These are phyloP conservation scores for Thelephora ganbajun DNA, from an alignment of 768 basidiomycete genomes.

Conservation along the genomic window DNA sequence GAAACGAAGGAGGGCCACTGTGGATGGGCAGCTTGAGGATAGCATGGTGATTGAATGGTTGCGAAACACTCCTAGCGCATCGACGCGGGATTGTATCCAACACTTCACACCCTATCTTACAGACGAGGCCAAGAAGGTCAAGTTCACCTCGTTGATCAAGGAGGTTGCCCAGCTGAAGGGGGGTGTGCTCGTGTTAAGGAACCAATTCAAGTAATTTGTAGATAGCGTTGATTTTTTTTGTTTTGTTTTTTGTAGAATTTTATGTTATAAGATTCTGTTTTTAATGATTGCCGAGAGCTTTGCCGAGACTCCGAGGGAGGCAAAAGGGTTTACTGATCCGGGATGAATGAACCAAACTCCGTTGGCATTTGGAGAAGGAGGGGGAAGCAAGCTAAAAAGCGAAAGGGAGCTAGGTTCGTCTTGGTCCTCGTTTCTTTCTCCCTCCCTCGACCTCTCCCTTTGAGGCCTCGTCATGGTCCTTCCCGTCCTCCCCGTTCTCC, in stretches of 20 bases:
- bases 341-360: neutral
- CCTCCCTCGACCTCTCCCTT: neutral
- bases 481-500: conserved; percentile 28
- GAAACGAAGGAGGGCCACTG: conserved; percentile 33
- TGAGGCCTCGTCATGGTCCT: conserved; percentile 9
- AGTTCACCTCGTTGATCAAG: conserved; percentile 69
- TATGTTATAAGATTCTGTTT: too few species aligned
- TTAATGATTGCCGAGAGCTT: neutral
- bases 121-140: conserved; percentile 52
- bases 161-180: conserved; percentile 64
- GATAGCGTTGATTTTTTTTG: neutral
- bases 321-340: neutral
- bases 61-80: conserved; percentile 49
- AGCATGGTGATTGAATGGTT: conserved; percentile 66
- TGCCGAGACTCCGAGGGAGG: neutral
- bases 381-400: neutral
- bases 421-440: neutral
- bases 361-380: neutral
- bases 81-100: conserved; percentile 68
- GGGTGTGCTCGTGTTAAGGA: conserved; percentile 43
- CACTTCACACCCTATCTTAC: conserved; percentile 67
- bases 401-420: neutral
- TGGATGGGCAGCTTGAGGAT: conserved; percentile 35
- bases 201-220: conserved; percentile 10
- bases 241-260: too few species aligned